Percentiles rank a stretch among this genome's conserved stretches.
phyloP scores from a whole-genome alignment of 345 rosid species.

The Syzygium aqueum region DNA sequence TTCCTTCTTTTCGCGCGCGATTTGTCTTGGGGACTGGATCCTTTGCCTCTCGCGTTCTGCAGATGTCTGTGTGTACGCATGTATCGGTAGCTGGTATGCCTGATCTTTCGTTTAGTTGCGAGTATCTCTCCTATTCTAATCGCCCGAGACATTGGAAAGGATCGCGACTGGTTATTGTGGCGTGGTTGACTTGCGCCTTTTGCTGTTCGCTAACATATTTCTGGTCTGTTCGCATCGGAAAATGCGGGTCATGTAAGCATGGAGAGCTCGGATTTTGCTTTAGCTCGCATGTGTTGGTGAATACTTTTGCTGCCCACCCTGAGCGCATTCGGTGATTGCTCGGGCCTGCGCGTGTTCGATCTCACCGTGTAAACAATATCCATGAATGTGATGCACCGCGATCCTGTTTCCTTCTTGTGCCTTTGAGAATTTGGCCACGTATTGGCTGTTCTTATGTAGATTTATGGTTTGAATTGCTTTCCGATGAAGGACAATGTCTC shows the following conservation, averaged over 20 bases:
- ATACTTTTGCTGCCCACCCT: too few relatives aligned
- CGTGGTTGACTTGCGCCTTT: not conserved
- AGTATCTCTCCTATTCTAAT: not conserved
- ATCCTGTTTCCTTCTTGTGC: not conserved
- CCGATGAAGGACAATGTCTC: not conserved
- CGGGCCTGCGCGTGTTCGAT: not conserved
- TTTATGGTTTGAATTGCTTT: not conserved
- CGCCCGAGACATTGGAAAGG: not conserved
- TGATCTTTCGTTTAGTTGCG: not conserved
- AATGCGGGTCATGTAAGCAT: not conserved
- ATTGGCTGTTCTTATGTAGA: not conserved
- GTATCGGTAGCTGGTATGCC: not conserved
- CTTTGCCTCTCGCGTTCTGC: not conserved
- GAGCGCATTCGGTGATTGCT: too few relatives aligned
- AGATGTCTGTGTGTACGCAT: not conserved
- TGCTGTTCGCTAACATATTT: not conserved
- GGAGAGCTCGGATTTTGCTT: not conserved
- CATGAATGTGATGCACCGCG: not conserved
- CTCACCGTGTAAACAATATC: not conserved
- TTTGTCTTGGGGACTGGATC: not conserved
- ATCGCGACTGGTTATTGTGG: not conserved
- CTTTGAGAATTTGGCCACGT: not conserved
- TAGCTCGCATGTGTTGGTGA: not conserved
- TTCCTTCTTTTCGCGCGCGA: not conserved
- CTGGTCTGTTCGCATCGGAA: not conserved